These are phyloP conservation scores for Phaeosphaeriaceae sp. DNA, from an alignment of 2,329 filamentous ascomycete species.

Conservation along the genomic window DNA sequence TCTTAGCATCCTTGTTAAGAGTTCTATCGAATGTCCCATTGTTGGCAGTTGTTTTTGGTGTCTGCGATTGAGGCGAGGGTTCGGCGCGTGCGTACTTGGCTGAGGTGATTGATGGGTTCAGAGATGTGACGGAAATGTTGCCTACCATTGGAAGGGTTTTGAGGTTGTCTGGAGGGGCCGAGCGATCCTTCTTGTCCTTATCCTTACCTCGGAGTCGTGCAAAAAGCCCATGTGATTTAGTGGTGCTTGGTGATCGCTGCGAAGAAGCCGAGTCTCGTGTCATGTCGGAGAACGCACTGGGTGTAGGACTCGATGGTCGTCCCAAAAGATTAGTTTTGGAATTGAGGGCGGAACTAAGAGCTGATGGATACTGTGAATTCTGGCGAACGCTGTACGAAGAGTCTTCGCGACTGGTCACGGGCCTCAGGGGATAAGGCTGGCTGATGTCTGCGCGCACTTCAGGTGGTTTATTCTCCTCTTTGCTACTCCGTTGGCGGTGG, in stretches of 20 bases:
- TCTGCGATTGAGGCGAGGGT: slow-evolving; percentile 31
- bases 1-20: slow-evolving; percentile 30
- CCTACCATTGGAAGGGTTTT: slow-evolving; percentile 41
- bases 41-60: slow-evolving; percentile 33
- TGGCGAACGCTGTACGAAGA: slow-evolving; percentile 59
- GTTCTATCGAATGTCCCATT: slow-evolving; percentile 29
- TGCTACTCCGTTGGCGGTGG: slow-evolving; percentile 68
- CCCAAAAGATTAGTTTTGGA: slow-evolving; percentile 59
- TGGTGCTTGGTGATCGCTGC: slow-evolving; percentile 64
- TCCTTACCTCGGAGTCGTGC: slow-evolving; percentile 60
- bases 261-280: slow-evolving; percentile 51
- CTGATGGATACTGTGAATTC: slow-evolving; percentile 57
- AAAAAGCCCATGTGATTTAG: slow-evolving; percentile 58
- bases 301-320: slow-evolving; percentile 81
- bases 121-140: slow-evolving; percentile 47
- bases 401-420: slow-evolving; percentile 78
- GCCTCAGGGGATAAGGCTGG: slow-evolving; percentile 65
- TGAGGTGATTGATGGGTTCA: slow-evolving; percentile 44
- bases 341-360: slow-evolving; percentile 57
- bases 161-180: slow-evolving; percentile 43
- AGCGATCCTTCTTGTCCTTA: slow-evolving; percentile 53
- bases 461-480: slow-evolving; percentile 58
- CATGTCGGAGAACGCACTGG: slow-evolving; percentile 71
- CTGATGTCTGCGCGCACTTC: slow-evolving; percentile 43
- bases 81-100: slow-evolving; percentile 37